Percentiles rank a stretch among this genome's conserved stretches.
Conservation (phyloP, 2,329 filamentous ascomycete genomes). For the Colletotrichum coccodes region DNA sequence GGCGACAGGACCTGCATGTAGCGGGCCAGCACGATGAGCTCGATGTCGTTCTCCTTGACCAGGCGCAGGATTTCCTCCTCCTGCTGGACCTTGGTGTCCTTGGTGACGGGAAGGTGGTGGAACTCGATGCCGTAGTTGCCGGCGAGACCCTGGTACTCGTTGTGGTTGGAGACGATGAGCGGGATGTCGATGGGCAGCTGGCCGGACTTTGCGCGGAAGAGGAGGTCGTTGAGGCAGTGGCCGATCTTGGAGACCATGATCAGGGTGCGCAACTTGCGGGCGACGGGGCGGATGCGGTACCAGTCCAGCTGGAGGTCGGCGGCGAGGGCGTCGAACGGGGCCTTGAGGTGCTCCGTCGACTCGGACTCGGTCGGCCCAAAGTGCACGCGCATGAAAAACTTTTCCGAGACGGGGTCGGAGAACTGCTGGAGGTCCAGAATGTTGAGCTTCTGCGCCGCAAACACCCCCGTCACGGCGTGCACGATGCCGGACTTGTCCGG, state of each 20-base stretch:
- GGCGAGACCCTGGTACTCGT: slow-evolving; percentile 76
- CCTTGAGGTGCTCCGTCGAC: slow-evolving; percentile 61
- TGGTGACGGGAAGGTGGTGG: slow-evolving; percentile 82
- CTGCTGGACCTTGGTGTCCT: slow-evolving; percentile 81
- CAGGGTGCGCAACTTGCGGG: slow-evolving; percentile 78
- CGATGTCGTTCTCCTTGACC: slow-evolving; percentile 74
- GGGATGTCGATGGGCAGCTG: slow-evolving; percentile 82
- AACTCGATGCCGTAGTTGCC: slow-evolving; percentile 81
- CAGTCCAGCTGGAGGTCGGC: slow-evolving; percentile 70
- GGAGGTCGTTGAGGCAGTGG: slow-evolving; percentile 84
- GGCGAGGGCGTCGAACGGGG: slow-evolving; percentile 70
- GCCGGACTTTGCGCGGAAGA: slow-evolving; percentile 80
- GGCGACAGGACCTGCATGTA: slow-evolving; percentile 91
- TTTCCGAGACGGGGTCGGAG: slow-evolving; percentile 77
- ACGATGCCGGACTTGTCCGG: slow-evolving; percentile 88
- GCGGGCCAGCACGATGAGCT: slow-evolving; percentile 82
- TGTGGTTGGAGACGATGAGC: slow-evolving; percentile 84
- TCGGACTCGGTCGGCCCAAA: slow-evolving; percentile 70
- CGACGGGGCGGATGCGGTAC: slow-evolving; percentile 75
- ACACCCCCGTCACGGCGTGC: slow-evolving; percentile 82
- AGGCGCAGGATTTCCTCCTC: slow-evolving; percentile 78
- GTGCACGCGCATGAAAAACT: slow-evolving; percentile 91
- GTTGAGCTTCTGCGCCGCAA: slow-evolving; percentile 79
- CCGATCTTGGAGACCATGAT: slow-evolving; percentile 94
- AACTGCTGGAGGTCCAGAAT: slow-evolving; percentile 89